phyloP scores from a whole-genome alignment of 148 eudicot species.

The Diospyros lotus region DNA sequence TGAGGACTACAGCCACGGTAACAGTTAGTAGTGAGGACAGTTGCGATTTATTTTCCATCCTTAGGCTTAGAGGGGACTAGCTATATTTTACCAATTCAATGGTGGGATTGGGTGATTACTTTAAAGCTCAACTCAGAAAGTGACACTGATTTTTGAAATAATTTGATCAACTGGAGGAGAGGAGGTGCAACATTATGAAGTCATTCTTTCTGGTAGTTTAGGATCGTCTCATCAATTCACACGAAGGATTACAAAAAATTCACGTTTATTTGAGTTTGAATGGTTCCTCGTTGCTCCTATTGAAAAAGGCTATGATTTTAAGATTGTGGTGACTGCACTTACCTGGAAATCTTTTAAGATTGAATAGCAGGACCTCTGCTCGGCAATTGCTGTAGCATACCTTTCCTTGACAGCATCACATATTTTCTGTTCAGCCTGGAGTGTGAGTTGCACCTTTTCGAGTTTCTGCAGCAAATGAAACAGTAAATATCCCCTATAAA shows the following conservation, averaged over 20 bases:
- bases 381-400: constrained; percentile 40
- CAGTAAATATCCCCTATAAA: neutral
- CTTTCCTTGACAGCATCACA: constrained; percentile 44
- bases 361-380: constrained; percentile 44
- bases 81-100: neutral
- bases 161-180: neutral
- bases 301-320: neutral
- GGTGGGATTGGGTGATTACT: neutral
- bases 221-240: neutral
- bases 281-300: neutral
- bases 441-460: constrained; percentile 42
- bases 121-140: neutral
- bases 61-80: neutral
- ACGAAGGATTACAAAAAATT: neutral
- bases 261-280: neutral
- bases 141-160: neutral
- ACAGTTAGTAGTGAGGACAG: no score
- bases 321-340: constrained; percentile 2
- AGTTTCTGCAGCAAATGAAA: constrained; percentile 40
- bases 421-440: constrained; percentile 37
- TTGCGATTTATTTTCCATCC: no score
- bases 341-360: constrained; percentile 58
- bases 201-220: neutral
- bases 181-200: neutral
- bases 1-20: no score